A percentile compares a stretch with the other conserved stretches of the same genome.
phyloP scores from a whole-genome alignment of 23 red algal species.

The Gracilaria gracilis region DNA sequence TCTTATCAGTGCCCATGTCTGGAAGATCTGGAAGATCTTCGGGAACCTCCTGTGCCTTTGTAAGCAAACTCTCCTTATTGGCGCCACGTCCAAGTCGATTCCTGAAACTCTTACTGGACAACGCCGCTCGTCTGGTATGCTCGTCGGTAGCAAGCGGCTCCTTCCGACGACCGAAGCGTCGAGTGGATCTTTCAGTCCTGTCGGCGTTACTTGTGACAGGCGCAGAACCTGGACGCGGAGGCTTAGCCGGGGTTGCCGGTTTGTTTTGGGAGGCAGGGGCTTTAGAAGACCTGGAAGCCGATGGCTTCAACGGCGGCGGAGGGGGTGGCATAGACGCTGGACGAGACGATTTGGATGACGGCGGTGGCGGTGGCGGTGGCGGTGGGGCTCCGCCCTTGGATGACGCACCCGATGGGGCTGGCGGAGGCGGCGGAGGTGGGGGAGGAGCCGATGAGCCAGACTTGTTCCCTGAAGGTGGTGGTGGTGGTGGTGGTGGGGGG shows the following conservation, averaged over 20 bases:
- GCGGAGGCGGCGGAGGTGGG: constrained; percentile 40
- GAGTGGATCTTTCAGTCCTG: not conserved
- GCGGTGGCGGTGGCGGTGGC: constrained; percentile 41
- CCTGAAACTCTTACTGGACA: constrained; percentile 62
- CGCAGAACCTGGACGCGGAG: constrained; percentile 3
- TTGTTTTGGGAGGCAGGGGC: not conserved
- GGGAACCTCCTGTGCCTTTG: constrained; percentile 34
- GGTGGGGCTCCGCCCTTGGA: not conserved
- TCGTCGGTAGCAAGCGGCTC: constrained; percentile 13
- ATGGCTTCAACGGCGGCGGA: constrained; percentile 9
- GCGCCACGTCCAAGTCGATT: constrained; percentile 38
- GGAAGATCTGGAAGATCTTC: constrained; percentile 29
- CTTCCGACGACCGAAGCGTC: constrained; percentile 31
- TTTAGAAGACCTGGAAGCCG: not conserved
- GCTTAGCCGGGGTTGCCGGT: constrained; percentile 8
- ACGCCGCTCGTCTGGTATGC: constrained; percentile 24
- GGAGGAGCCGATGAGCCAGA: constrained; percentile 13
- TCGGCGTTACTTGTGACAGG: constrained; percentile 8
- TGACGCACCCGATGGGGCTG: not conserved
- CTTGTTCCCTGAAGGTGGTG: not conserved
- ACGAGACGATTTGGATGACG: not conserved
- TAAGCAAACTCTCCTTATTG: constrained; percentile 32
- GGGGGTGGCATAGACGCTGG: constrained; percentile 21
- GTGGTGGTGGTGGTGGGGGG: constrained; percentile 41
- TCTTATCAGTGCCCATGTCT: constrained; percentile 28